phyloP scores from a whole-genome alignment of 2,329 filamentous ascomycete species.

The Thelonectria discophora region DNA sequence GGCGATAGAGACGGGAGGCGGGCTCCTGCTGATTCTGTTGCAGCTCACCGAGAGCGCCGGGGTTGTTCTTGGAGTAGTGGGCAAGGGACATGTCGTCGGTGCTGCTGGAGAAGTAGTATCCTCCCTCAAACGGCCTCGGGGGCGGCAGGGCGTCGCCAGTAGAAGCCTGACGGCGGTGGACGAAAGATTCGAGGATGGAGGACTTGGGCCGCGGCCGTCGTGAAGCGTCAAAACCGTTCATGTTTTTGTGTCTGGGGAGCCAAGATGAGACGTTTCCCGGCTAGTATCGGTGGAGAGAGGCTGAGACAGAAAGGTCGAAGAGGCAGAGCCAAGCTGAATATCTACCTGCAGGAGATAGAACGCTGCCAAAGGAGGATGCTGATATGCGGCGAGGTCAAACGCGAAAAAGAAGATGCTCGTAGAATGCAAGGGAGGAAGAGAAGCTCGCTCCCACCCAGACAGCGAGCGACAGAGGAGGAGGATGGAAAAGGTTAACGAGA shows the following conservation, averaged over 20 bases:
- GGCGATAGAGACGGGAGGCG: slow-evolving; percentile 51
- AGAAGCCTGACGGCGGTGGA: slow-evolving; percentile 59
- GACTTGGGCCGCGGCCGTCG: slow-evolving; percentile 57
- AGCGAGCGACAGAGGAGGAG: slow-evolving; percentile 23
- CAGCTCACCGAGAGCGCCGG: slow-evolving; percentile 63
- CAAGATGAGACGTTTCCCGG: slow-evolving; percentile 18
- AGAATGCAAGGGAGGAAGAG: slow-evolving; percentile 6
- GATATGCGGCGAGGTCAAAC: slow-evolving; percentile 5
- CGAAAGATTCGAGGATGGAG: slow-evolving; percentile 59
- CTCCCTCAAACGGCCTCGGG: slow-evolving; percentile 38
- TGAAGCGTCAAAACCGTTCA: slow-evolving; percentile 32
- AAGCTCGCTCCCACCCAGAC: slow-evolving; percentile 23
- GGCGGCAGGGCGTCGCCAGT: slow-evolving; percentile 49
- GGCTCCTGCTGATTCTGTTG: slow-evolving; percentile 63
- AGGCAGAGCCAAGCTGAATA: slow-evolving; percentile 3
- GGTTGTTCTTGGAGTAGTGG: slow-evolving; percentile 49
- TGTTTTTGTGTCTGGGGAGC: slow-evolving; percentile 1
- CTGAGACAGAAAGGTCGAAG: slow-evolving; percentile 8
- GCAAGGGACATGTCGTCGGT: slow-evolving; percentile 45
- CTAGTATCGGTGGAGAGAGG: slow-evolving; percentile 17
- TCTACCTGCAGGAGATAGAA: slow-evolving; percentile 3
- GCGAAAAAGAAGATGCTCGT: slow-evolving; percentile 2
- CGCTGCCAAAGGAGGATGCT: neutral
- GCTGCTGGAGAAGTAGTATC: slow-evolving; percentile 38
- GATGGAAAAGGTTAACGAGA: slow-evolving; percentile 25